Percentiles rank a stretch among this genome's conserved stretches.
Evolutionary conservation across 805 yeast genomes (phyloP).

Genomic region (Saccharomycopsis fodiens): DNA sequence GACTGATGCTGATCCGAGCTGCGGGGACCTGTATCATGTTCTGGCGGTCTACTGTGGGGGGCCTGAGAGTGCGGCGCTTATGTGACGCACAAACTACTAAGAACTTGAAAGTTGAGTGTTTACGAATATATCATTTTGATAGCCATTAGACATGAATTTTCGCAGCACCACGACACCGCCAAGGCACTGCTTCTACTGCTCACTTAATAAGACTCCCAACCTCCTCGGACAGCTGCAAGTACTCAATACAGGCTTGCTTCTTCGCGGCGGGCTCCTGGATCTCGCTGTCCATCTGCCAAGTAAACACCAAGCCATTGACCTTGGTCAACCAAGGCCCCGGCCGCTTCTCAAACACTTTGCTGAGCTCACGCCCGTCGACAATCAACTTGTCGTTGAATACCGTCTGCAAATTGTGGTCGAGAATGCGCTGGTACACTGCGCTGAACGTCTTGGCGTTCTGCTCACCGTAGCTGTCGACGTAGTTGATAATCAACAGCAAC

Average conservation of each 20-base stretch:
- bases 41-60: too few species aligned
- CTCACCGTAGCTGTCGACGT: conserved; percentile 14
- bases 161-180: too few species aligned
- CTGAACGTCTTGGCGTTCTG: conserved; percentile 17
- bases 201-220: not conserved
- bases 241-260: conserved; percentile 48
- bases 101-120: too few species aligned
- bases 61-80: too few species aligned
- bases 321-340: conserved; percentile 85
- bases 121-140: too few species aligned
- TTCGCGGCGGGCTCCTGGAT: conserved; percentile 25
- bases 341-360: conserved; percentile 42
- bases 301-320: conserved; percentile 45
- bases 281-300: conserved; percentile 68
- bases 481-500: conserved; percentile 16
- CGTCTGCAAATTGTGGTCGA: conserved; percentile 30
- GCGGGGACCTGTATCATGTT: too few species aligned
- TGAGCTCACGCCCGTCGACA: conserved; percentile 68
- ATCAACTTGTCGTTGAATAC: conserved; percentile 53
- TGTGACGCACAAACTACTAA: too few species aligned
- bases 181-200: not conserved
- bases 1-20: too few species aligned
- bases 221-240: conserved; percentile 20
- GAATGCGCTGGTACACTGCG: conserved; percentile 25
- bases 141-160: too few species aligned